Evolutionary conservation across 2,329 filamentous ascomycete genomes (phyloP).

Genomic region (Exophiala mesophila): DNA sequence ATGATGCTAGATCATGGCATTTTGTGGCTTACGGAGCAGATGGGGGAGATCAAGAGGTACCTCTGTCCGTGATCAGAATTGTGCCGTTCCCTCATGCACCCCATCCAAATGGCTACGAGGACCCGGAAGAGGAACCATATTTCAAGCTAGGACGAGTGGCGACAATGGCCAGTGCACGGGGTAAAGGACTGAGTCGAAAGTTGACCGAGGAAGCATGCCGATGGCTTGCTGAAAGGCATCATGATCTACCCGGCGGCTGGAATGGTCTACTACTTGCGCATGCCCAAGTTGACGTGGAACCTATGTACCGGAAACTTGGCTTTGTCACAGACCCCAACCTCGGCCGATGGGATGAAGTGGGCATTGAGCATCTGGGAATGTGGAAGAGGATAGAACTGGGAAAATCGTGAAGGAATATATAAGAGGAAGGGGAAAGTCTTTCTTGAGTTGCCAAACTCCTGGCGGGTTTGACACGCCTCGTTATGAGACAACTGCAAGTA

Average conservation of each 20-base stretch:
- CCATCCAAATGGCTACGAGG: conserved; percentile 41
- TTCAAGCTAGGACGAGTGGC: conserved; percentile 77
- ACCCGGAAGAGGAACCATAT: conserved; percentile 58
- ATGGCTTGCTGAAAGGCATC: conserved; percentile 62
- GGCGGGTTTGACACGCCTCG: no score
- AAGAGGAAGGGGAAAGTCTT: no score
- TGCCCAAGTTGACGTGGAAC: conserved; percentile 63
- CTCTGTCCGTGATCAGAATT: conserved; percentile 72
- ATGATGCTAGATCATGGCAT: conserved; percentile 75
- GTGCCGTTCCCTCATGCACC: conserved; percentile 73
- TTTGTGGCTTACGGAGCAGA: conserved; percentile 71
- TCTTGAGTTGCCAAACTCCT: no score
- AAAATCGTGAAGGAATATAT: neutral
- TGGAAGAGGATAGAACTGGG: conserved; percentile 45
- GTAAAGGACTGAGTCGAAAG: conserved; percentile 58
- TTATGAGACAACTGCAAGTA: no score
- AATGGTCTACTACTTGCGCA: conserved; percentile 72
- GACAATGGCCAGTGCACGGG: conserved; percentile 61
- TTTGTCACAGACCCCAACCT: conserved; percentile 69
- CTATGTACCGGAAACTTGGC: conserved; percentile 65
- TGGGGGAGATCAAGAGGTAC: conserved; percentile 33
- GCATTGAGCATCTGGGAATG: conserved; percentile 83
- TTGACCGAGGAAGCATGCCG: conserved; percentile 62
- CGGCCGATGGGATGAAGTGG: conserved; percentile 77
- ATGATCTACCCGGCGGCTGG: conserved; percentile 52